phyloP scores from a whole-genome alignment of 176 grass and related monocot species.

The Pontederia crassipes region DNA sequence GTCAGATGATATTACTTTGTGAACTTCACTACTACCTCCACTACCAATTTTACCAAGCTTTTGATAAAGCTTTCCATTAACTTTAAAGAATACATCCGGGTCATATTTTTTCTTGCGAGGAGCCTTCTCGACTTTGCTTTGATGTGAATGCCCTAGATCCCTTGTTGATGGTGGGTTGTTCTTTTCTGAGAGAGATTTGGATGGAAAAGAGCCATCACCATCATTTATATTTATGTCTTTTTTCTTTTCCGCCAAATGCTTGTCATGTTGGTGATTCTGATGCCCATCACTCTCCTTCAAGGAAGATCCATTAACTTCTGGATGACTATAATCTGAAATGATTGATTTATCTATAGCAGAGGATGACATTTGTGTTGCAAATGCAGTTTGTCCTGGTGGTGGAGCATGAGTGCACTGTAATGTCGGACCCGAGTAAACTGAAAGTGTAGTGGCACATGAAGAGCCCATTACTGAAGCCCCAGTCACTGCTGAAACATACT shows the following conservation, averaged over 20 bases:
- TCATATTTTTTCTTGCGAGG: constrained; percentile 56
- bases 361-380: constrained; percentile 29
- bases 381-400: constrained; percentile 17
- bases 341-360: constrained; percentile 26
- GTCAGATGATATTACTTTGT: constrained; percentile 88
- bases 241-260: constrained; percentile 22
- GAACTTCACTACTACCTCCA: constrained; percentile 93
- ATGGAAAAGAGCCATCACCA: constrained; percentile 23
- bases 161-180: constrained; percentile 34
- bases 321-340: constrained; percentile 16
- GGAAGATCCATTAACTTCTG: constrained; percentile 27
- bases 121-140: constrained; percentile 53
- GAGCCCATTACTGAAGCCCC: constrained; percentile 52
- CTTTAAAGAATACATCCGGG: constrained; percentile 73
- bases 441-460: constrained; percentile 36
- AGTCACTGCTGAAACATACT: constrained; percentile 39
- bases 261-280: constrained; percentile 25
- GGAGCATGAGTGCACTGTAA: constrained; percentile 30
- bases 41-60: constrained; percentile 96
- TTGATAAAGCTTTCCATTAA: constrained; percentile 93
- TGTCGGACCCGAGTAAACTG: constrained; percentile 35
- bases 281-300: constrained; percentile 32
- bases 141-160: constrained; percentile 28
- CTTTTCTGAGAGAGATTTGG: constrained; percentile 22
- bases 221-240: constrained; percentile 28